Base-by-base conservation (phyloP, 2,329 filamentous ascomycete genomes). In the Cladosporium austrohemisphaericum region DNA sequence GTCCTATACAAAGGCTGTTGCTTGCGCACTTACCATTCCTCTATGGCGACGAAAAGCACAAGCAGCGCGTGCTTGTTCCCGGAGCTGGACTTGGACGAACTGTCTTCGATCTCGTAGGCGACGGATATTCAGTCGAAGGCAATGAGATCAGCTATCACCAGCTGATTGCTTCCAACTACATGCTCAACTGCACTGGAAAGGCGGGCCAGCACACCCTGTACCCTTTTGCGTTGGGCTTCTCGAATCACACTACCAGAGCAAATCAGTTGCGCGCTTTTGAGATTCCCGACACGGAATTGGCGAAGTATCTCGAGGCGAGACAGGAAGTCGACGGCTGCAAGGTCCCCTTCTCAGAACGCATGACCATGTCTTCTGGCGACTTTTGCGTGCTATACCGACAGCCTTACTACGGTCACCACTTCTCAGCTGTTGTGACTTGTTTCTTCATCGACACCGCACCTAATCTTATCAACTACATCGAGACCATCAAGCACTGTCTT, bases 401-500 rank as follows among this genome's bases (percentile, higher is more conserved):
- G 51, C 73, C 78, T 1, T 77, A 79, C 0, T 80, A 87, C 58
- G 68, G 71, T 7, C 76, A 76, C 0, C 61, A 68, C 0, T 97
- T 90, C 66, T 84, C 96, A 61, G 90, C 85, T 1, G 88, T 97
- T 2, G 83, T 88, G 0, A 88, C 86, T 2, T 87, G 95, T 9
- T 98, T 97, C 72, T 98, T 98, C 72, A 85, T 98, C 51, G 94
- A 98, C 66, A 98, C 93, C 1, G 93, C 93, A 2, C 91, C 92
- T 1, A 97, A 98, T 65, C 67, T 96, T 25, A 85, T 97, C 47
- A 81, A 86, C 2, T 98, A 98, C 64, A 80, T 98, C 26, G 84
- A 95, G 64, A 84, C 90, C 1, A 87, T 97, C 48, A 74, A 72
- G 33, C 80, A 86, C 63, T 94, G 91, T 61, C 77, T 98, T 41